These are phyloP conservation scores for Botryotinia globosa DNA, from an alignment of 2,329 filamentous ascomycete genomes.

Conservation along the genomic window DNA sequence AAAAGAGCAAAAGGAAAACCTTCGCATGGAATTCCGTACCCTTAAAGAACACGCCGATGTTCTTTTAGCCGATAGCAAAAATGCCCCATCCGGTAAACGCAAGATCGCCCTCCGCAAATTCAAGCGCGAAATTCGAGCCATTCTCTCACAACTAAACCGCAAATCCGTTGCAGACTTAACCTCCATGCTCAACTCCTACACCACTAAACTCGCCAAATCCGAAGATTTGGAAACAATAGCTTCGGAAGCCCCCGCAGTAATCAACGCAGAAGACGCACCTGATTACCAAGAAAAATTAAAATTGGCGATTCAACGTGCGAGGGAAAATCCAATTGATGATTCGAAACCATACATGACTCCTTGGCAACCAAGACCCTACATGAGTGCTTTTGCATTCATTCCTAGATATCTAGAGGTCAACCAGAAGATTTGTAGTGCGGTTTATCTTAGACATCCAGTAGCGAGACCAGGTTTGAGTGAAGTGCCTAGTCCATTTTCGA, in stretches of 20 bases:
- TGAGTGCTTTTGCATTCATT: slow-evolving; percentile 92
- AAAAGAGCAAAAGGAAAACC: neutral
- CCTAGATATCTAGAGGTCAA: slow-evolving; percentile 96
- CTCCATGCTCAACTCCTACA: neutral
- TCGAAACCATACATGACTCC: slow-evolving; percentile 86
- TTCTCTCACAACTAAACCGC: neutral
- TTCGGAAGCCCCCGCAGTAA: slow-evolving; percentile 23
- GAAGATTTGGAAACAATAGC: slow-evolving; percentile 4
- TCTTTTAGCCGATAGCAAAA: slow-evolving; percentile 9
- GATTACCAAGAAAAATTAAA: slow-evolving; percentile 25
- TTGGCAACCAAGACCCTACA: slow-evolving; percentile 82
- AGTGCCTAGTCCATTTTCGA: slow-evolving; percentile 77
- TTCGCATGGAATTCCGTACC: slow-evolving; percentile 9
- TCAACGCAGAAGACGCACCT: slow-evolving; percentile 15
- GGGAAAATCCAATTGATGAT: slow-evolving; percentile 73
- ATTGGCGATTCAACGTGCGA: slow-evolving; percentile 39
- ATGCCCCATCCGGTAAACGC: slow-evolving; percentile 15
- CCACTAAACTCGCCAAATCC: neutral
- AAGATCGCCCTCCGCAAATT: slow-evolving; percentile 21
- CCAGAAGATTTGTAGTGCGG: slow-evolving; percentile 91
- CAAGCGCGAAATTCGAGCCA: slow-evolving; percentile 12
- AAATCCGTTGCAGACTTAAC: slow-evolving; percentile 3
- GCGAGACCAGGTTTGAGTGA: slow-evolving; percentile 77
- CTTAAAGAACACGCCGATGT: slow-evolving; percentile 10
- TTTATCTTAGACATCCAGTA: slow-evolving; percentile 92